phyloP scores from a whole-genome alignment of 192 early-diverging fungal genomes.

The Radiomyces spectabilis region DNA sequence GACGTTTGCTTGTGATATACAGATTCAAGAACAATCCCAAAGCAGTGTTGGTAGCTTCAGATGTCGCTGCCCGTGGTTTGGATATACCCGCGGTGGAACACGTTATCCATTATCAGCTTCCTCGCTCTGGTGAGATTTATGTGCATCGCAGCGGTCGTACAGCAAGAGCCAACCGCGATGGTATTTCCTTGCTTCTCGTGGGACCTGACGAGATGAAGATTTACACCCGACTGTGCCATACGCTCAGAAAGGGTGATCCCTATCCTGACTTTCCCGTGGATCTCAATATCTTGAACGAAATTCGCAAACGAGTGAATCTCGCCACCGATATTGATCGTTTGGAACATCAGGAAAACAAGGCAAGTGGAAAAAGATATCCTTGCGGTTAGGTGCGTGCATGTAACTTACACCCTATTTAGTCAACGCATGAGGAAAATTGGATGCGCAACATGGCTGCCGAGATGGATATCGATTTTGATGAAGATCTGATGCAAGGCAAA shows the following conservation, averaged over 20 bases:
- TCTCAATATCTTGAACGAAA: conserved; percentile 50
- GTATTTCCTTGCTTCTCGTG: conserved; percentile 75
- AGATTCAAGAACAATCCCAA: conserved; percentile 65
- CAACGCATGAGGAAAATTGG: conserved; percentile 61
- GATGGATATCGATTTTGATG: conserved; percentile 73
- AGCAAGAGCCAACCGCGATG: conserved; percentile 77
- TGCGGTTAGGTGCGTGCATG: no score
- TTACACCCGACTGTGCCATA: conserved; percentile 78
- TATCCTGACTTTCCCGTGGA: conserved; percentile 80
- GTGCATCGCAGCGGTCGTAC: conserved; percentile 94
- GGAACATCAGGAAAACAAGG: conserved; percentile 74
- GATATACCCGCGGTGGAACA: conserved; percentile 90
- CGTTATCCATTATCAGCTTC: conserved; percentile 94
- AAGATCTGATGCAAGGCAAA: conserved; percentile 42
- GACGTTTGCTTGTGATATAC: background rate
- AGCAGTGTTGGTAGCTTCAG: conserved; percentile 86
- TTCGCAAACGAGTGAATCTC: conserved; percentile 73
- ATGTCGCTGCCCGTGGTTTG: conserved; percentile 93
- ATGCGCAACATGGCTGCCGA: conserved; percentile 72
- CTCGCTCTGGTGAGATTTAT: conserved; percentile 89
- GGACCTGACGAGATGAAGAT: conserved; percentile 76
- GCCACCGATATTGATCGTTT: conserved; percentile 76
- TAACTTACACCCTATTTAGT: no score
- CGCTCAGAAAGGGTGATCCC: conserved; percentile 66
- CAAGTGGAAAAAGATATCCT: background rate